Evolutionary conservation across 75 land plant genomes (phyloP).

Genomic region (Isoetes taiwanensis): DNA sequence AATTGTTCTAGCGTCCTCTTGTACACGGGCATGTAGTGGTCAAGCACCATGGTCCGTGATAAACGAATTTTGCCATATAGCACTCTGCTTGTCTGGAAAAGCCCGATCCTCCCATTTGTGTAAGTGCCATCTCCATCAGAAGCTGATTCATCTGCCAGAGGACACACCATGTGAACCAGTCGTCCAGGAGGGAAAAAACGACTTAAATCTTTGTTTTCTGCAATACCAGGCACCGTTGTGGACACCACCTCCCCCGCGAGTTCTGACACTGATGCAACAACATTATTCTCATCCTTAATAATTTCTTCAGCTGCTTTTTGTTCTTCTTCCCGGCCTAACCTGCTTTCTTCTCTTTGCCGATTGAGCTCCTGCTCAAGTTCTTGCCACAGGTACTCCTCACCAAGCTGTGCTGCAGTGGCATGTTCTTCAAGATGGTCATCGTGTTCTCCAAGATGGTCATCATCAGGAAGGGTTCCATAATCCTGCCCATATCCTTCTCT

Average conservation of each 20-base stretch:
- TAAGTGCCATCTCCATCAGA: slow-evolving; percentile 12
- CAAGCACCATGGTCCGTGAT: slow-evolving; percentile 74
- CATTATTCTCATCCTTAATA: slow-evolving; percentile 47
- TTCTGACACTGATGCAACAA: slow-evolving; percentile 38
- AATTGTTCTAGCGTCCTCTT: slow-evolving; percentile 59
- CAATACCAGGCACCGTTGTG: slow-evolving; percentile 5
- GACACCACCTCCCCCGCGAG: slow-evolving; percentile 12
- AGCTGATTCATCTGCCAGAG: slow-evolving; percentile 19
- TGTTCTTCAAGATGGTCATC: too few relatives aligned
- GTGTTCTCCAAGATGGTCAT: too few relatives aligned
- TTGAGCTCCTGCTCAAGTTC: slow-evolving; percentile 68
- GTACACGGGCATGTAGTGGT: slow-evolving; percentile 89
- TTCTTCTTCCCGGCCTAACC: slow-evolving; percentile 41
- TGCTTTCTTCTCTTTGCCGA: slow-evolving; percentile 26
- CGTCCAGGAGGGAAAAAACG: slow-evolving; percentile 74
- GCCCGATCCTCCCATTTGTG: slow-evolving; percentile 27
- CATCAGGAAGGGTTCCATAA: too few relatives aligned
- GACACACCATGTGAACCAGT: slow-evolving; percentile 69
- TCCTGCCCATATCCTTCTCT: slow-evolving; percentile 36
- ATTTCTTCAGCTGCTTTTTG: slow-evolving; percentile 44
- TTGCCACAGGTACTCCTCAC: slow-evolving; percentile 59
- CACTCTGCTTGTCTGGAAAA: slow-evolving; percentile 54
- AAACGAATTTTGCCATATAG: slow-evolving; percentile 71
- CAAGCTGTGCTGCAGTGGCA: too few relatives aligned
- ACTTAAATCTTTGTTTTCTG: slow-evolving; percentile 19